Conservation (phyloP, 75 land plant genomes). For the Picea glauca region DNA sequence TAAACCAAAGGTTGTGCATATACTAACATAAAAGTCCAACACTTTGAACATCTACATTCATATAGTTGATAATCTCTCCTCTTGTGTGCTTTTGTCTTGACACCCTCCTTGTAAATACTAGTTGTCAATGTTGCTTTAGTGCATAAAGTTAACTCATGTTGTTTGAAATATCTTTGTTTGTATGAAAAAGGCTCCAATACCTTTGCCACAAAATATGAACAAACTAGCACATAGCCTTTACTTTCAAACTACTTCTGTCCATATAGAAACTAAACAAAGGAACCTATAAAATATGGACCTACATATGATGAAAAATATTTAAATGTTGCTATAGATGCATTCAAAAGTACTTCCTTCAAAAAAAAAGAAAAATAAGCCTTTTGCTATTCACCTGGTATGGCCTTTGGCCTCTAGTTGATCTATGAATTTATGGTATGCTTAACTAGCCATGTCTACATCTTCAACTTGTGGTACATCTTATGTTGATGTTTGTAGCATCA, state of each 20-base stretch:
- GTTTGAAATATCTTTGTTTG: conserved; percentile 38
- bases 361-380: conserved; percentile 23
- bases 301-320: conserved; percentile 43
- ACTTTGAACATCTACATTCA: conserved; percentile 58
- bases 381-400: conserved; percentile 22
- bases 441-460: too few relatives aligned
- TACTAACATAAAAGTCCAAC: conserved; percentile 42
- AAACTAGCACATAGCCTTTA: conserved; percentile 43
- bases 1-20: conserved; percentile 53
- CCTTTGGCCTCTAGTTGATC: conserved; percentile 22
- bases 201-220: conserved; percentile 36
- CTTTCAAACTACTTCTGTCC: conserved; percentile 17
- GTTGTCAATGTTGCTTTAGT: conserved; percentile 37
- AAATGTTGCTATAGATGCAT: conserved; percentile 25
- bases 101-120: conserved; percentile 54
- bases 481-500: too few relatives aligned
- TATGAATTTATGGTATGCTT: conserved; percentile 23
- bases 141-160: conserved; percentile 28
- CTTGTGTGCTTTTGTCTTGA: conserved; percentile 35
- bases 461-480: too few relatives aligned
- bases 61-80: conserved; percentile 62
- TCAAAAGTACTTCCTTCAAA: conserved; percentile 29
- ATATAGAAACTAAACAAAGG: conserved; percentile 46
- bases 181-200: conserved; percentile 44
- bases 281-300: conserved; percentile 64